phyloP scores from a whole-genome alignment of 2,329 filamentous ascomycete species.

The Ramularia endophylla region DNA sequence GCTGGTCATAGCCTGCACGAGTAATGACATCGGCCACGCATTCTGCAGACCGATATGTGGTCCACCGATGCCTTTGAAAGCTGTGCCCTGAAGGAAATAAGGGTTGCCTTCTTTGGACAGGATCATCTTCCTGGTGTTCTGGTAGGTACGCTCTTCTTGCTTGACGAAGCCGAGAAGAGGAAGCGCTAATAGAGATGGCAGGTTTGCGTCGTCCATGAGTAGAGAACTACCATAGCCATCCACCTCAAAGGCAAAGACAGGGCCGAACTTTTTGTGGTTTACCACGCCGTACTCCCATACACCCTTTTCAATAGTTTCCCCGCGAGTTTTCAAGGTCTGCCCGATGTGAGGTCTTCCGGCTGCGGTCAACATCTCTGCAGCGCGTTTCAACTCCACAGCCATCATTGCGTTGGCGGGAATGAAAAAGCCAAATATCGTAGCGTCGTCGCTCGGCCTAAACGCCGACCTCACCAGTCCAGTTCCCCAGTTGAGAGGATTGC shows the following conservation, averaged over 20 bases:
- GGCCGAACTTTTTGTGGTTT: conserved; percentile 65
- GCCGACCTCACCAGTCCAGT: conserved; percentile 86
- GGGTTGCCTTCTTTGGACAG: conserved; percentile 73
- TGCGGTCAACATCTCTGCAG: conserved; percentile 61
- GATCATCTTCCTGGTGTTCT: conserved; percentile 82
- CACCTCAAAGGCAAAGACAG: conserved; percentile 82
- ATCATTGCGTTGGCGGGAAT: conserved; percentile 97
- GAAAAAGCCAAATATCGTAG: conserved; percentile 88
- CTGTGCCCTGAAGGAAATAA: conserved; percentile 72
- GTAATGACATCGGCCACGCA: conserved; percentile 94
- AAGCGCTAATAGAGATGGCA: conserved; percentile 72
- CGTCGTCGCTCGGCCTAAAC: conserved; percentile 92
- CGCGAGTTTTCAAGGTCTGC: conserved; percentile 48
- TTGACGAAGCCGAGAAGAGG: conserved; percentile 72
- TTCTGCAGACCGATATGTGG: conserved; percentile 76
- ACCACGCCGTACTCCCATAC: conserved; percentile 82
- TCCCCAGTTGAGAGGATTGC: conserved; percentile 81
- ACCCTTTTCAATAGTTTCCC: conserved; percentile 63
- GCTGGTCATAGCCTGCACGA: conserved; percentile 86
- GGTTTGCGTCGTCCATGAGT: conserved; percentile 85
- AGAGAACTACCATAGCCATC: conserved; percentile 79
- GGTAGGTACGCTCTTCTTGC: conserved; percentile 63
- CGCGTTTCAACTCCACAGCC: conserved; percentile 75
- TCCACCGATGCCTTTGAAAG: conserved; percentile 84
- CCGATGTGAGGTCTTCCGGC: conserved; percentile 51